phyloP scores from a whole-genome alignment of 352 stramenopile genomes.

The Pythium rhizo-oryzae region DNA sequence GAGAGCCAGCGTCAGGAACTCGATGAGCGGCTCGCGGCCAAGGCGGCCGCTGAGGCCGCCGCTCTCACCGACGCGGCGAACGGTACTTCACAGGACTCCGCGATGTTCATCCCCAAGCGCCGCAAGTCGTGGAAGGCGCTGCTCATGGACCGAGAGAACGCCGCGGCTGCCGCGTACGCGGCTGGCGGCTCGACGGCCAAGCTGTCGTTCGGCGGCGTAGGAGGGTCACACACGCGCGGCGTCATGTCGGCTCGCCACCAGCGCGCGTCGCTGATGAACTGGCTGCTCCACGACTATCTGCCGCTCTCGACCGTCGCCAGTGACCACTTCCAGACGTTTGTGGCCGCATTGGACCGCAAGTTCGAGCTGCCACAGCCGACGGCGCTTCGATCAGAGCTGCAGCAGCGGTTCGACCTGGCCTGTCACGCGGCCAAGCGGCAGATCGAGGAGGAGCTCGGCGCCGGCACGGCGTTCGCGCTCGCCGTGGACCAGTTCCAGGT shows the following conservation, averaged over 20 bases:
- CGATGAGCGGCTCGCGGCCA: slow-evolving; percentile 11
- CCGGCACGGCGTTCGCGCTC: slow-evolving; percentile 9
- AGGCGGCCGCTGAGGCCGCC: slow-evolving; percentile 3
- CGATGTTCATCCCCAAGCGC: slow-evolving; percentile 6
- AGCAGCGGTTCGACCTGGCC: slow-evolving; percentile 1
- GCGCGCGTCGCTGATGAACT: slow-evolving; percentile 19
- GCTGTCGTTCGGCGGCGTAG: not conserved
- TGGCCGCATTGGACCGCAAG: slow-evolving; percentile 10
- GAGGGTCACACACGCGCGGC: no score
- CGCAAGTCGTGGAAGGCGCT: slow-evolving; percentile 23
- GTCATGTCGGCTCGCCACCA: slow-evolving; percentile 6
- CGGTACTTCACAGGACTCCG: not conserved
- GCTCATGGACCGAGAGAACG: slow-evolving; percentile 15
- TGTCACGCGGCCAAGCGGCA: not conserved
- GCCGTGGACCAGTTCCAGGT: slow-evolving; percentile 15
- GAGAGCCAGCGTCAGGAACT: slow-evolving; percentile 17
- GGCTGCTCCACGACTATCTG: slow-evolving; percentile 16
- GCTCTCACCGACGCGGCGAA: not conserved
- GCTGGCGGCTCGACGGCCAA: not conserved
- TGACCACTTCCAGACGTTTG: slow-evolving; percentile 17
- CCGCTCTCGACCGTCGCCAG: slow-evolving; percentile 9
- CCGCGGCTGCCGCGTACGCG: not conserved
- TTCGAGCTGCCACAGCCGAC: slow-evolving; percentile 7
- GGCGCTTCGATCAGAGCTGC: not conserved
- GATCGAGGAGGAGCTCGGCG: slow-evolving; percentile 12